These are phyloP conservation scores for Aspergillus candidus DNA, from an alignment of 2,329 filamentous ascomycete genomes.

Conservation along the genomic window DNA sequence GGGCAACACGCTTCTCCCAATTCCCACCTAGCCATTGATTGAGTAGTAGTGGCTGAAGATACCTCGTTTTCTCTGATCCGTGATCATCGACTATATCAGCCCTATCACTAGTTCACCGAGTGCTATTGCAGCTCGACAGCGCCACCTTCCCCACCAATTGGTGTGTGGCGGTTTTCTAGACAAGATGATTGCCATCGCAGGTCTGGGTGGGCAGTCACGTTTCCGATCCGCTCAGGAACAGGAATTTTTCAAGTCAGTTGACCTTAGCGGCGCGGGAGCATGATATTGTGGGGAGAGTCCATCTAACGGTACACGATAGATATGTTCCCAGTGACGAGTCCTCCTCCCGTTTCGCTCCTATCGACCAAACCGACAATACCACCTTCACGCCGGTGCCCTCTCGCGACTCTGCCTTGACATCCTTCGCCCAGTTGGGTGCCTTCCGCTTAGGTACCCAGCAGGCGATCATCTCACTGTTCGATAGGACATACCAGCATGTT, in stretches of 20 bases:
- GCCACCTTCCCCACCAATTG: too few relatives aligned
- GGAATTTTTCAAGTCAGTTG: constrained; percentile 18
- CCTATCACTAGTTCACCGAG: too few relatives aligned
- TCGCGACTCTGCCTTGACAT: constrained; percentile 37
- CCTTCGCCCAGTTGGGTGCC: constrained; percentile 47
- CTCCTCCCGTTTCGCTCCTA: constrained; percentile 9
- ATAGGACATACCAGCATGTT: constrained; percentile 44
- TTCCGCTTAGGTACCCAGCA: constrained; percentile 40
- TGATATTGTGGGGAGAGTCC: neutral
- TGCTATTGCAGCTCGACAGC: too few relatives aligned
- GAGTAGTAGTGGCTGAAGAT: too few relatives aligned
- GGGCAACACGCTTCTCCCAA: too few relatives aligned
- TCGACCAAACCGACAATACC: constrained; percentile 5
- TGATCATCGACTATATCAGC: too few relatives aligned
- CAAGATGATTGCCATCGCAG: too few relatives aligned
- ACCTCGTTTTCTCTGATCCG: too few relatives aligned
- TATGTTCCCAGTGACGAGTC: constrained; percentile 19
- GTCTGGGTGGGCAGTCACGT: too few relatives aligned
- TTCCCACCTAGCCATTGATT: too few relatives aligned
- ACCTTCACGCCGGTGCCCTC: constrained; percentile 21
- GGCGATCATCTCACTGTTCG: constrained; percentile 49
- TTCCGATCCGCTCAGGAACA: constrained; percentile 13
- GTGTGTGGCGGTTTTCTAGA: too few relatives aligned
- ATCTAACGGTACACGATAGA: constrained; percentile 15
- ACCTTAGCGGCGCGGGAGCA: neutral